Base-by-base conservation (phyloP, 106 monocot genomes). In the Hemerocallis citrina region DNA sequence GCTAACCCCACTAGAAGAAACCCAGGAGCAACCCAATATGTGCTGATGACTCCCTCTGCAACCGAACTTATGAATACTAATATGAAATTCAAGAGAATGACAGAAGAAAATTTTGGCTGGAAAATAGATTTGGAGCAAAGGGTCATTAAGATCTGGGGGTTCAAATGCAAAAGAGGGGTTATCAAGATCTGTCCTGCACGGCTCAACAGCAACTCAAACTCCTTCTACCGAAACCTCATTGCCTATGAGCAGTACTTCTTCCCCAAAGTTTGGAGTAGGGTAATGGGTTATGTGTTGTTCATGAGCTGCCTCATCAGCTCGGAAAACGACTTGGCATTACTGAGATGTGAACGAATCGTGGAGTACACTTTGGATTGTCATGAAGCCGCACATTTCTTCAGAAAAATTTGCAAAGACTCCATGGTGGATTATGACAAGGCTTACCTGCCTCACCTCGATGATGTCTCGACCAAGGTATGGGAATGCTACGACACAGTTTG, bases 301-400 rank as follows among this genome's bases (percentile, higher is more conserved):
- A 59, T 59, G 59, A 40, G 59, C 40, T 17, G 51, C 28, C 57
- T 37, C n/a, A 64, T 22, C 12, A 34, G 23, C 33, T 34, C 49
- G 21, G 64, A 34, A 50, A 50, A 34, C 0, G 25, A 34, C 36
- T 13, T 34, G 55, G 32, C 57, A 12, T 68, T 68, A 59, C 62
- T 89, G 25, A 74, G 80, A 38, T 35, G 65, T 56, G 22, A 61
- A 5, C 69, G 85, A 2, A 64, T 81, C 34, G 34, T 89, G 1
- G 75, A 67, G 59, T 72, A 85, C 35, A 72, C 70, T 74, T 65
- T 89, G 22, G 72, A 68, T 3, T 72, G 60, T 52, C 65, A 63
- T 61, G 66, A 63, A 30, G 84, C 74, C 6, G 68, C 84, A 4
- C 56, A 51, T 1, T 61, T 84, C 20, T 81, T 89, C 78, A 85